Conservation (phyloP, 192 early-diverging fungal genomes). For the Backusella psychrophila region DNA sequence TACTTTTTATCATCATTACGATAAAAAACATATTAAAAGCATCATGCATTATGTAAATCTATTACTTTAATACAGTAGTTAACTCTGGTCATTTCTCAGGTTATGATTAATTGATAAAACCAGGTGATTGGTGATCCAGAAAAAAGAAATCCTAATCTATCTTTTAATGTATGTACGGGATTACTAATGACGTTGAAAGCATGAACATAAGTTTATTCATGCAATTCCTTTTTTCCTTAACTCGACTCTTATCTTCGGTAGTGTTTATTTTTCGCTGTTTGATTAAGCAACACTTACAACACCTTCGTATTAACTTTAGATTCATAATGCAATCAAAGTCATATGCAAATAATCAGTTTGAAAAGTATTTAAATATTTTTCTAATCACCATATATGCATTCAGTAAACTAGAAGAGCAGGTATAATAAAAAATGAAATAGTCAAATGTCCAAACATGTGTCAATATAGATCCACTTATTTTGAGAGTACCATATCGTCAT, state of each 20-base stretch:
- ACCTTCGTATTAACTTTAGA: neutral
- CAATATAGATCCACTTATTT: neutral
- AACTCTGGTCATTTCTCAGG: neutral
- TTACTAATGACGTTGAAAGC: neutral
- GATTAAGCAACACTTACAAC: neutral
- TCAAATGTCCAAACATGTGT: neutral
- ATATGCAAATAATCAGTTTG: neutral
- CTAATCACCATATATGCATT: neutral
- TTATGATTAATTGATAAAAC: neutral
- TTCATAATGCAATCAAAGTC: neutral
- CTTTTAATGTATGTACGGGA: neutral
- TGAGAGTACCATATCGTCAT: too few relatives aligned
- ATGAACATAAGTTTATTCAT: neutral
- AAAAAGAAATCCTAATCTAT: neutral
- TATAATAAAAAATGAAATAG: neutral
- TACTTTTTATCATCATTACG: neutral
- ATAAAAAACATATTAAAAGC: neutral
- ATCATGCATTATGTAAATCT: neutral
- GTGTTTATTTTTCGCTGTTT: neutral
- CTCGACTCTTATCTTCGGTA: neutral
- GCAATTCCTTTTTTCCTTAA: neutral
- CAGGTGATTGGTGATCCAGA: neutral
- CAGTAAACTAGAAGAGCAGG: neutral
- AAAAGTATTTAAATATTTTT: neutral
- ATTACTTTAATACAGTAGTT: neutral